Base-by-base conservation (phyloP, 2,329 filamentous ascomycete species). In the Raffaelea ambrosiae region DNA sequence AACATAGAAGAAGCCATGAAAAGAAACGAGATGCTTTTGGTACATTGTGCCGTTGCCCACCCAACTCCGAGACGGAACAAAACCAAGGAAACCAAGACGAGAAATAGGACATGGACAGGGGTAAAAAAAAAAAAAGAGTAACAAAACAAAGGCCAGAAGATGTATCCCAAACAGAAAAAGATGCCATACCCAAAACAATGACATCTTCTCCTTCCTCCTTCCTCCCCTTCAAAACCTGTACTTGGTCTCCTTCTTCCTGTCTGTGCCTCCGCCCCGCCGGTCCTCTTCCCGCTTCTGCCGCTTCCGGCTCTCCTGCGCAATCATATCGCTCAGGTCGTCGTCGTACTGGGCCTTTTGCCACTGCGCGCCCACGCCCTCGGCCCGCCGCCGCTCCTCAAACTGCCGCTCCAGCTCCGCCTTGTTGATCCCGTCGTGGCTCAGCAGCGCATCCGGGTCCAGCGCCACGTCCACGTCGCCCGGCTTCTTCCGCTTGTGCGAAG, bases 291-390 rank as follows among this genome's bases (percentile, higher is more conserved):
- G 80, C 76, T 90, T 94, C 63, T 90, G 77, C 62, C 89, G 79
- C 76, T 97, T 97, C 55, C 88, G 78, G 61, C 83, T 88, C 69
- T 97, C 93, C 59, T 88, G 84, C 13, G 88, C 88, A 69, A 98
- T 96, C 87, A 98, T 94, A 59, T 95, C 87, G 58, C 84, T 91
- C 48, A 98, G 67, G 61, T 96, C 91, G 57, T 97, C 91, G 63
- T 95, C 87, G 66, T 76, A 73, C 13, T 42, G 43, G 21, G 46
- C 21, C 29, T 47, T 47, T 49, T 81, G 78, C 79, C 84, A 88
- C 58, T 81, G 77, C 20, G 81, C 79, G 33, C 83, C 82, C 21
- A 77, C 64, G 18, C 82, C 81, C 61, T 86, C 84, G 54, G 83
- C 76, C 50, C 70, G 73, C 60, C 66, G 79, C 62, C 71, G 84